These are phyloP conservation scores for Neospora caninum DNA, from an alignment of 169 alveolate genomes.

Conservation along the genomic window DNA sequence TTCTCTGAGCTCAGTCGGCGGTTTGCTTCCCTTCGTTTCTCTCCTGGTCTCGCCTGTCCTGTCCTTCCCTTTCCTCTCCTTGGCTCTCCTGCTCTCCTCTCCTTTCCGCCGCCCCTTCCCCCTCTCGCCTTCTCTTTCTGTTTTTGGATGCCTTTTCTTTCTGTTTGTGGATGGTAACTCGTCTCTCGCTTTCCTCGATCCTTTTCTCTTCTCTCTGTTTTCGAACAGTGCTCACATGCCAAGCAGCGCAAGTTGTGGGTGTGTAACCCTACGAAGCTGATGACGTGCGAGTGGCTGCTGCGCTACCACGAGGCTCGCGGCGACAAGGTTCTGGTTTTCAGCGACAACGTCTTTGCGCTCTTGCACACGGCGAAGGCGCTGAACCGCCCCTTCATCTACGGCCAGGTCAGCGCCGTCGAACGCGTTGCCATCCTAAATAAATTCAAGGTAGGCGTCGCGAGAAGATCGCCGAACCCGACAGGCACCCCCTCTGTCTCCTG, in stretches of 20 bases:
- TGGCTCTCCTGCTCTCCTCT: neutral
- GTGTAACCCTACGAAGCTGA: conserved; percentile 97
- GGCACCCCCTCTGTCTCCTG: neutral
- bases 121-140: no score
- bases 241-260: conserved; percentile 94
- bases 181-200: neutral
- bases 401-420: conserved; percentile 68
- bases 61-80: neutral
- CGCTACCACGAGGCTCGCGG: conserved; percentile 96
- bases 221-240: conserved; percentile 80
- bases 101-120: no score
- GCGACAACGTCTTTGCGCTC: conserved; percentile 97
- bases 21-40: neutral
- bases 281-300: conserved; percentile 94
- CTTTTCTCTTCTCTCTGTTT: neutral
- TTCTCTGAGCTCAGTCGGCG: no score
- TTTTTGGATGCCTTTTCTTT: neutral
- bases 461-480: neutral
- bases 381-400: conserved; percentile 83
- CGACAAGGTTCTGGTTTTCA: conserved; percentile 97
- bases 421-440: conserved; percentile 84
- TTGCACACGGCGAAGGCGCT: conserved; percentile 89
- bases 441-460: conserved; percentile 82
- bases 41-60: neutral
- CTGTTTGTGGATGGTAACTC: neutral